These are phyloP conservation scores for Amanita rubescens DNA, from an alignment of 768 basidiomycete species.

Conservation along the genomic window DNA sequence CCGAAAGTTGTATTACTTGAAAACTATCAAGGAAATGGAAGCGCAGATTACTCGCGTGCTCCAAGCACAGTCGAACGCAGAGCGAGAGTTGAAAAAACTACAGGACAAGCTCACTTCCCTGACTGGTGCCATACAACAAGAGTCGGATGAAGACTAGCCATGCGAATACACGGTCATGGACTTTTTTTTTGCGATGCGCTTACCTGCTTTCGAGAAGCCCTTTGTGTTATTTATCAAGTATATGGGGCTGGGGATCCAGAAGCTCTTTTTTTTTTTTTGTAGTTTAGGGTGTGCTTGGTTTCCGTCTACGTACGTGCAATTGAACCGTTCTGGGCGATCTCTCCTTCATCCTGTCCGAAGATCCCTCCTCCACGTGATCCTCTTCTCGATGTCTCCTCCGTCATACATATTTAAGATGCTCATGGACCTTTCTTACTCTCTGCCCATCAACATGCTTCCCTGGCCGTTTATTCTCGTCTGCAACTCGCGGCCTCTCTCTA, in stretches of 20 bases:
- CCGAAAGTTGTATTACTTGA: constrained; percentile 24
- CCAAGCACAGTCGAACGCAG: not conserved
- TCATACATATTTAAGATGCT: not conserved
- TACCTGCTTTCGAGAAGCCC: constrained; percentile 5
- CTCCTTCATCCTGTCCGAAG: not conserved
- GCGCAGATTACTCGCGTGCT: constrained; percentile 24
- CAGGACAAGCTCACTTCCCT: constrained; percentile 7
- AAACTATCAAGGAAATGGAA: constrained; percentile 29
- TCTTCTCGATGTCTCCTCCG: not conserved
- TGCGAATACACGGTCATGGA: constrained; percentile 1
- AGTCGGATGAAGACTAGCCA: constrained; percentile 24
- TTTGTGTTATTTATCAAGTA: constrained; percentile 9
- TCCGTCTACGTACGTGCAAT: constrained; percentile 8
- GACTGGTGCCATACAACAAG: constrained; percentile 24
- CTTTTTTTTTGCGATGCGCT: constrained; percentile 2
- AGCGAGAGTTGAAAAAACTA: constrained; percentile 4
- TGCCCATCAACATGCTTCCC: constrained; percentile 9
- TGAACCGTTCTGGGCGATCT: constrained; percentile 2
- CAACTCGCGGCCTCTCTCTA: constrained; percentile 49
- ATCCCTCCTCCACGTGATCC: constrained; percentile 2
- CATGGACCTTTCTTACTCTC: not conserved
- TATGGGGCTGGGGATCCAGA: constrained; percentile 3
- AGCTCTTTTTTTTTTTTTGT: constrained; percentile 7
- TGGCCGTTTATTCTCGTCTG: constrained; percentile 44
- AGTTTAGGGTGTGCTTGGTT: constrained; percentile 9